Percentiles rank a stretch among this genome's conserved stretches.
Conservation (phyloP, 208 protist genomes). For the Trypanosoma rangeli region DNA sequence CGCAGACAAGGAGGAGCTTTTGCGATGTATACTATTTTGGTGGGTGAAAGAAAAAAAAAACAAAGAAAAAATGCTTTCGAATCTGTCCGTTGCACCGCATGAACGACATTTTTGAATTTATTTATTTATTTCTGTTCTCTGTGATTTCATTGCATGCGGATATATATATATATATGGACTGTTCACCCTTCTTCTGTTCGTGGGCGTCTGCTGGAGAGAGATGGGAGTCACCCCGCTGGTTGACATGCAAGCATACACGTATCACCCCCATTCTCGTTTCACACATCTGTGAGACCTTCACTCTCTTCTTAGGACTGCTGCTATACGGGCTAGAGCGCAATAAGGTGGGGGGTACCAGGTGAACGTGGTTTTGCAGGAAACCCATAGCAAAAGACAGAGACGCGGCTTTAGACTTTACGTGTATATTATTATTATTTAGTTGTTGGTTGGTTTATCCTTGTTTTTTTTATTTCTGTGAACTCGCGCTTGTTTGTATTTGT, state of each 20-base stretch:
- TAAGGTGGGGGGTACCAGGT: neutral
- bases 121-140: too few species aligned
- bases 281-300: neutral
- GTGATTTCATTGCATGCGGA: too few species aligned
- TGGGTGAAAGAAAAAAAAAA: neutral
- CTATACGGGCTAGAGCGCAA: too few species aligned
- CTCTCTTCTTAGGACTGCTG: neutral
- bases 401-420: neutral
- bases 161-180: too few species aligned
- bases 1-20: neutral
- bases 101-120: neutral
- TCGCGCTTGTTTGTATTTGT: neutral
- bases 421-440: too few species aligned
- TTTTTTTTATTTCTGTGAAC: neutral
- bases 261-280: too few species aligned
- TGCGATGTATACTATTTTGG: slow-evolving; percentile 26
- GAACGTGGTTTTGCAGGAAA: neutral
- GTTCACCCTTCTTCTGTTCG: too few species aligned
- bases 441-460: too few species aligned
- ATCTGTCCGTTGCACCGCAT: neutral
- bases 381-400: neutral
- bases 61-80: slow-evolving; percentile 3
- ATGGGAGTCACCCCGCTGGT: too few species aligned
- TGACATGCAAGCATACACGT: too few species aligned
- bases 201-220: too few species aligned